phyloP scores from a whole-genome alignment of 2,329 filamentous ascomycete genomes.

The Trichophyton rubrum region DNA sequence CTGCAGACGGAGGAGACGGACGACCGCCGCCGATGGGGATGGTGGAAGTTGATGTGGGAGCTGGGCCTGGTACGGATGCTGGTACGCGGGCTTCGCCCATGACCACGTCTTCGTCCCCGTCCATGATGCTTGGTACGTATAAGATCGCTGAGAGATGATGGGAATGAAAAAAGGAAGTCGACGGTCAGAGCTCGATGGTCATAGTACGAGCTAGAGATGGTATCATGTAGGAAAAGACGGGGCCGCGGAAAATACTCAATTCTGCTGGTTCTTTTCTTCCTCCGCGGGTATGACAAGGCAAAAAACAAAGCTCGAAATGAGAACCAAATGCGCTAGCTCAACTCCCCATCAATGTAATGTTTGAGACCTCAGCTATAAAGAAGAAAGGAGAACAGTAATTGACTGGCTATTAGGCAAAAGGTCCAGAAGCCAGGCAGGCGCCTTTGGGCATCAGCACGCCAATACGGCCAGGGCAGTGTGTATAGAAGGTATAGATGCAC shows the following conservation, averaged over 20 bases:
- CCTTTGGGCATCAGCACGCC: not conserved
- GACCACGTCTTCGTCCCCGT: constrained; percentile 29
- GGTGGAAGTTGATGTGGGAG: not conserved
- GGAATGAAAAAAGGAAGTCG: not conserved
- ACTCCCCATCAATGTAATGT: not conserved
- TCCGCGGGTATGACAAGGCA: too few relatives aligned
- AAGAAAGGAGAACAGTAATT: not conserved
- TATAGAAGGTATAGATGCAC: not conserved
- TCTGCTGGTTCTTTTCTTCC: not conserved
- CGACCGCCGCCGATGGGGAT: constrained; percentile 14
- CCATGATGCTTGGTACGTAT: constrained; percentile 1
- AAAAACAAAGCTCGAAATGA: not conserved
- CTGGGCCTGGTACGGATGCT: not conserved
- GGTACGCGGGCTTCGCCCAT: constrained; percentile 24
- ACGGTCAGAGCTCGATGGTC: not conserved
- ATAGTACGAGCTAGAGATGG: not conserved
- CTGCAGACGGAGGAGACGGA: constrained; percentile 8
- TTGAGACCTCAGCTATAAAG: not conserved
- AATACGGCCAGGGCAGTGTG: not conserved
- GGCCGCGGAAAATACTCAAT: not conserved
- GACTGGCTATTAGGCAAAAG: not conserved
- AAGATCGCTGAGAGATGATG: not conserved
- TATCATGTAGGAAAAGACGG: not conserved
- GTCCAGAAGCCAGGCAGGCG: not conserved
- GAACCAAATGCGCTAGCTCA: not conserved